Conservation (phyloP, 2,329 filamentous ascomycete species). For the Fusarium siculi region DNA sequence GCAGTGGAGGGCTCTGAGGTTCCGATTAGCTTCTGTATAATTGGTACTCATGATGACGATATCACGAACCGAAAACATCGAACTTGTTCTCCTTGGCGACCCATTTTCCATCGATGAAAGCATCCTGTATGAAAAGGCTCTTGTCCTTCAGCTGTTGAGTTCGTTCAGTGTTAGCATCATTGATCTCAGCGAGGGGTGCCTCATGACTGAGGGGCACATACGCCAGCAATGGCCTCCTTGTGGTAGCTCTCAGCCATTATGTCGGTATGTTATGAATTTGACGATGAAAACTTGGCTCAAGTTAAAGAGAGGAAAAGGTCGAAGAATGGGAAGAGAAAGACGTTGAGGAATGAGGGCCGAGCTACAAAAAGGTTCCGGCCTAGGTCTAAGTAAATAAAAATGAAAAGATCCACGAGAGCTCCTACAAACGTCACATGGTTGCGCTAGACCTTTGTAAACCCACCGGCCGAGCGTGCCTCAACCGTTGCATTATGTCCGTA, state of each 20-base stretch:
- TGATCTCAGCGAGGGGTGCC: neutral
- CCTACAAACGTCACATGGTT: conserved; percentile 41
- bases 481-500: conserved; percentile 7
- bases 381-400: conserved; percentile 23
- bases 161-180: conserved; percentile 21
- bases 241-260: conserved; percentile 45
- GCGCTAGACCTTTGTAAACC: conserved; percentile 31
- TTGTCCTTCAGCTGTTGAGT: conserved; percentile 40
- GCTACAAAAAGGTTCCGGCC: conserved; percentile 7
- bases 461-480: conserved; percentile 18
- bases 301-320: conserved; percentile 1
- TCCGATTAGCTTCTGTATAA: conserved; percentile 4
- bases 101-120: conserved; percentile 45
- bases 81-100: conserved; percentile 45
- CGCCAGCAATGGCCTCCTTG: conserved; percentile 43
- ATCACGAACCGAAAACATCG: conserved; percentile 42
- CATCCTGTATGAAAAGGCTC: conserved; percentile 45
- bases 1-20: conserved; percentile 41
- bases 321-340: neutral
- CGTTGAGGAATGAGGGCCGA: neutral
- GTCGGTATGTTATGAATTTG: conserved; percentile 1
- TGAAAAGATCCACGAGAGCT: conserved; percentile 27
- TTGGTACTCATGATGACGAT: neutral
- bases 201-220: conserved; percentile 39
- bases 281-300: conserved; percentile 13